Evolutionary conservation across 495 filamentous ascomycete genomes (phyloP).

Genomic region (Trichoderma erinaceum): DNA sequence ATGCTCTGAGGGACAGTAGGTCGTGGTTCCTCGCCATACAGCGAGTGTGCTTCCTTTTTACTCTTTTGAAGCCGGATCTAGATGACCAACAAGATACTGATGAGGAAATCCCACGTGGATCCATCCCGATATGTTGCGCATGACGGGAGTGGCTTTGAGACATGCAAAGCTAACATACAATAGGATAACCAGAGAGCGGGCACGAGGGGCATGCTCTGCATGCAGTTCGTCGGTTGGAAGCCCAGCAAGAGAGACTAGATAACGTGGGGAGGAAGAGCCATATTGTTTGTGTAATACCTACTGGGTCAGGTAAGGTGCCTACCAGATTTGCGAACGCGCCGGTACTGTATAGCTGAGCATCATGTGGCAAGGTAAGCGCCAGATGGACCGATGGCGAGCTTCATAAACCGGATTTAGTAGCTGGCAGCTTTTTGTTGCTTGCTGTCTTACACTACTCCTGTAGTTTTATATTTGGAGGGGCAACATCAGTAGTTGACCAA

Average conservation of each 20-base stretch:
- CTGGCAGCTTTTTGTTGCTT: background rate
- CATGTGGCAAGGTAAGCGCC: slow-evolving; percentile 11
- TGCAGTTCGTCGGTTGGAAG: slow-evolving; percentile 4
- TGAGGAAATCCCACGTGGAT: slow-evolving; percentile 5
- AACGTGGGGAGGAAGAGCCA: slow-evolving; percentile 7
- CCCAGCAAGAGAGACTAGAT: background rate
- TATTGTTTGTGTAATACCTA: background rate
- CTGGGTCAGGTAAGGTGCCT: background rate
- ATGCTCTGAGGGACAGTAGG: background rate
- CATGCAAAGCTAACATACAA: slow-evolving; percentile 1
- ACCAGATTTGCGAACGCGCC: background rate
- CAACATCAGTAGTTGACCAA: too few species aligned
- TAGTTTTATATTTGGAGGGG: background rate
- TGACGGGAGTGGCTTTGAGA: slow-evolving; percentile 3
- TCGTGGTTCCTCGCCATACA: background rate
- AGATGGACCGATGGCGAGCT: background rate
- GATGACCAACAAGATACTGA: background rate
- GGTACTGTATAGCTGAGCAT: background rate
- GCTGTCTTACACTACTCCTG: background rate
- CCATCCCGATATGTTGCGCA: slow-evolving; percentile 2
- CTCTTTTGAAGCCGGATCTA: background rate
- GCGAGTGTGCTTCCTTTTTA: slow-evolving; percentile 11
- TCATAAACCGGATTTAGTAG: background rate
- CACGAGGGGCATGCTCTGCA: slow-evolving; percentile 7
- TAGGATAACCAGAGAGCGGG: slow-evolving; percentile 1